phyloP scores from a whole-genome alignment of 2,329 filamentous ascomycete species.

The Hypoxylon sp. region DNA sequence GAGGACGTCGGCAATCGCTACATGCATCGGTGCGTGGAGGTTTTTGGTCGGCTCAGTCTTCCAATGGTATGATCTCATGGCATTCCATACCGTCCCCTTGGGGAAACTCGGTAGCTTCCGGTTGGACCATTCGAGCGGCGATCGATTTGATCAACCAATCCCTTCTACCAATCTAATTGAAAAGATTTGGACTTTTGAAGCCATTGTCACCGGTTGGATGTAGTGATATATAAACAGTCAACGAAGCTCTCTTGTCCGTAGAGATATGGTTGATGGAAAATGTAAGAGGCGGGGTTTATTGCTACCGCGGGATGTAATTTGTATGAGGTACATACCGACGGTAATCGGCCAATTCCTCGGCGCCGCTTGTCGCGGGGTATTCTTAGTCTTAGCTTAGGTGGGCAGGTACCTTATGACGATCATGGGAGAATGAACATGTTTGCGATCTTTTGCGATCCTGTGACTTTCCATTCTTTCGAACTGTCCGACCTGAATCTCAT shows the following conservation, averaged over 20 bases:
- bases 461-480: conserved; percentile 26
- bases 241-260: neutral
- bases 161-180: neutral
- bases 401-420: conserved; percentile 44
- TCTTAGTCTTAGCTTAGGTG: conserved; percentile 37
- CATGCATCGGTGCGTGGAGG: conserved; percentile 24
- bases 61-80: conserved; percentile 43
- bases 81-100: conserved; percentile 29
- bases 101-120: neutral
- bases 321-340: conserved; percentile 1
- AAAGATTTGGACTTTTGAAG: neutral
- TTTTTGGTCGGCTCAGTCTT: conserved; percentile 39
- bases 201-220: neutral
- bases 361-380: conserved; percentile 41
- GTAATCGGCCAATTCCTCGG: conserved; percentile 43
- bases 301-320: neutral
- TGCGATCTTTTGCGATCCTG: conserved; percentile 36
- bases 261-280: conserved; percentile 1
- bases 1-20: conserved; percentile 8
- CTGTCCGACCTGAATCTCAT: neutral
- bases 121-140: neutral
- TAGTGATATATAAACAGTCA: neutral
- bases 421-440: conserved; percentile 34
- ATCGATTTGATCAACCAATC: neutral
- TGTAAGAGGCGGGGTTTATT: neutral